Conservation (phyloP, 371 early-diverging fungal genomes). For the Rhizopus sp. region DNA sequence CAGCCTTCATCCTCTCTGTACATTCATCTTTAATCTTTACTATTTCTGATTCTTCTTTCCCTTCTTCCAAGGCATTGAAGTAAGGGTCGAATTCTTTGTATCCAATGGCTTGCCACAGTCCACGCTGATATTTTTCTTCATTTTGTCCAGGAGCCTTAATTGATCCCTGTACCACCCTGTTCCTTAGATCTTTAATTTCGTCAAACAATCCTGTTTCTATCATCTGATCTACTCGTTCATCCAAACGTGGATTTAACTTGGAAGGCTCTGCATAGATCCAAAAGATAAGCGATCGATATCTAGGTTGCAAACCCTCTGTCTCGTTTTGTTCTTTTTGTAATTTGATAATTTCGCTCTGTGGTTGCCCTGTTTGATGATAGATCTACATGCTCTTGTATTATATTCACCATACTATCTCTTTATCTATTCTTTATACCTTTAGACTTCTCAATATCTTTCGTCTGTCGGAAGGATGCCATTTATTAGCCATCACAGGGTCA, state of each 20-base stretch:
- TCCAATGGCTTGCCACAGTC: slow-evolving; percentile 84
- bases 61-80: slow-evolving; percentile 53
- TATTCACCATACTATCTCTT: not conserved
- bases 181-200: slow-evolving; percentile 75
- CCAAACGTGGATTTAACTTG: slow-evolving; percentile 73
- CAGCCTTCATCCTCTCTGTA: slow-evolving; percentile 82
- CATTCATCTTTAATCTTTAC: slow-evolving; percentile 52
- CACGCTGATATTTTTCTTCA: slow-evolving; percentile 69
- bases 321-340: slow-evolving; percentile 57
- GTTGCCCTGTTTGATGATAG: slow-evolving; percentile 69
- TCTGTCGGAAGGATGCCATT: slow-evolving; percentile 91
- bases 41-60: slow-evolving; percentile 28
- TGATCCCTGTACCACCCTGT: slow-evolving; percentile 47
- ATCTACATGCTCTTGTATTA: slow-evolving; percentile 46
- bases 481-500: slow-evolving; percentile 88
- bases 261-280: slow-evolving; percentile 84
- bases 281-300: slow-evolving; percentile 67
- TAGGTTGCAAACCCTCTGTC: slow-evolving; percentile 29
- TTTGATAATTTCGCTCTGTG: slow-evolving; percentile 72
- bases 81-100: slow-evolving; percentile 85
- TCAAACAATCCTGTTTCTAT: slow-evolving; percentile 80
- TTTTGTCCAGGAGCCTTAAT: slow-evolving; percentile 44
- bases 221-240: slow-evolving; percentile 87
- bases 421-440: slow-evolving; percentile 46
- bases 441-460: slow-evolving; percentile 86